These are phyloP conservation scores for Dioszegia crocea DNA, from an alignment of 768 basidiomycete species.

Conservation along the genomic window DNA sequence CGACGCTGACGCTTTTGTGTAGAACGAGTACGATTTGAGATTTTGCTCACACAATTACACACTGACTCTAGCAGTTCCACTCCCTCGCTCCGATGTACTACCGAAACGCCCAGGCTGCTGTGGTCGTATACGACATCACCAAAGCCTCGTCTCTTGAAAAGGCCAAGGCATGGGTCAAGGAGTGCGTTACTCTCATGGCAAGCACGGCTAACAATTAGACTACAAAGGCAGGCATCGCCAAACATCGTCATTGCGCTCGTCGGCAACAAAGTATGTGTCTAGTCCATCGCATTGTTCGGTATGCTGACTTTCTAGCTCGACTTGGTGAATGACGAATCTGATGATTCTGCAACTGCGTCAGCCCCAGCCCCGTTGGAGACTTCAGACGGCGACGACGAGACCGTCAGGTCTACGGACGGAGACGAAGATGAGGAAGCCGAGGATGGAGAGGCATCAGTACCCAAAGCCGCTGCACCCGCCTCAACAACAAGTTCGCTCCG, in stretches of 20 bases:
- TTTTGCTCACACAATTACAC: not conserved
- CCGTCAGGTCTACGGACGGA: not conserved
- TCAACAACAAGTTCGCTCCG: conserved; percentile 48
- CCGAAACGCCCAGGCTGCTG: conserved; percentile 94
- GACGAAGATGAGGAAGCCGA: conserved; percentile 2
- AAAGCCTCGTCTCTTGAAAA: conserved; percentile 94
- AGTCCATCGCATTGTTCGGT: not conserved
- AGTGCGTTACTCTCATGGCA: conserved; percentile 48
- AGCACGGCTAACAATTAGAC: conserved; percentile 28
- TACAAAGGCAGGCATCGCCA: conserved; percentile 96
- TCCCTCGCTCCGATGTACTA: conserved; percentile 99
- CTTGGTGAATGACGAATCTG: conserved; percentile 50
- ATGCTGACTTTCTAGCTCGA: conserved; percentile 42
- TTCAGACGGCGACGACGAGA: conserved; percentile 15
- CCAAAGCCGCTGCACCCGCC: not conserved
- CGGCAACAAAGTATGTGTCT: conserved; percentile 84
- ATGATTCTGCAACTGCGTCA: conserved; percentile 53
- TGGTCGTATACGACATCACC: conserved; percentile 97
- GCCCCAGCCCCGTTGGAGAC: conserved; percentile 17
- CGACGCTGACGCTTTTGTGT: conserved; percentile 54
- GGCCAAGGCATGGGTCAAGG: conserved; percentile 99
- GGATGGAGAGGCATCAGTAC: conserved; percentile 3
- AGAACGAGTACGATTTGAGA: conserved; percentile 59
- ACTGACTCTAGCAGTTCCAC: conserved; percentile 59
- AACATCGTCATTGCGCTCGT: conserved; percentile 98